These are phyloP conservation scores for Bipolaris oryzae DNA, from an alignment of 2,329 filamentous ascomycete genomes.

Conservation along the genomic window DNA sequence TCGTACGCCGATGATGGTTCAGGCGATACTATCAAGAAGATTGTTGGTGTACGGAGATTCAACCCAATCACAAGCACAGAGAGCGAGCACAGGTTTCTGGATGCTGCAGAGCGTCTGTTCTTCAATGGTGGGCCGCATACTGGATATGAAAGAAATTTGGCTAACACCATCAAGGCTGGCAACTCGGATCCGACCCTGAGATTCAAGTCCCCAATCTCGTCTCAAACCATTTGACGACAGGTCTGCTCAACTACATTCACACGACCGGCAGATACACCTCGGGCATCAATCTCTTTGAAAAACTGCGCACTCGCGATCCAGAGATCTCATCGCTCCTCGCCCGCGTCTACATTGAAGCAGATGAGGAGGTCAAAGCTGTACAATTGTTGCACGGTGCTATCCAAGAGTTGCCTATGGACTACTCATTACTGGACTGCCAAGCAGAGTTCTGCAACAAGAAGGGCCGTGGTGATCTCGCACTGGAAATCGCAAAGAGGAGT, in stretches of 20 bases:
- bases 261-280: slow-evolving; percentile 94
- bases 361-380: slow-evolving; percentile 96
- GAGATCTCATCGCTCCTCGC: slow-evolving; percentile 93
- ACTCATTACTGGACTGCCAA: slow-evolving; percentile 92
- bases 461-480: slow-evolving; percentile 81
- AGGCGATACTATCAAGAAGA: slow-evolving; percentile 93
- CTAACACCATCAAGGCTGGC: slow-evolving; percentile 67
- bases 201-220: slow-evolving; percentile 97
- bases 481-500: slow-evolving; percentile 91
- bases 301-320: slow-evolving; percentile 85
- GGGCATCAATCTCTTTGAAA: slow-evolving; percentile 97
- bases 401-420: slow-evolving; percentile 94
- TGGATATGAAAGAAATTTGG: background rate
- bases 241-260: slow-evolving; percentile 90
- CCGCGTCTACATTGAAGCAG: slow-evolving; percentile 89
- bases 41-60: slow-evolving; percentile 95
- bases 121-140: slow-evolving; percentile 70
- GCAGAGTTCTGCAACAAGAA: slow-evolving; percentile 91
- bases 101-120: slow-evolving; percentile 92
- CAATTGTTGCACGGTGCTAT: slow-evolving; percentile 85
- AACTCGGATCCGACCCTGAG: slow-evolving; percentile 93
- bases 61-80: slow-evolving; percentile 99
- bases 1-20: slow-evolving; percentile 96
- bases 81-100: slow-evolving; percentile 92
- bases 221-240: slow-evolving; percentile 93